Evolutionary conservation across 2,329 filamentous ascomycete genomes (phyloP).

Genomic region (Didymellaceae sp.): DNA sequence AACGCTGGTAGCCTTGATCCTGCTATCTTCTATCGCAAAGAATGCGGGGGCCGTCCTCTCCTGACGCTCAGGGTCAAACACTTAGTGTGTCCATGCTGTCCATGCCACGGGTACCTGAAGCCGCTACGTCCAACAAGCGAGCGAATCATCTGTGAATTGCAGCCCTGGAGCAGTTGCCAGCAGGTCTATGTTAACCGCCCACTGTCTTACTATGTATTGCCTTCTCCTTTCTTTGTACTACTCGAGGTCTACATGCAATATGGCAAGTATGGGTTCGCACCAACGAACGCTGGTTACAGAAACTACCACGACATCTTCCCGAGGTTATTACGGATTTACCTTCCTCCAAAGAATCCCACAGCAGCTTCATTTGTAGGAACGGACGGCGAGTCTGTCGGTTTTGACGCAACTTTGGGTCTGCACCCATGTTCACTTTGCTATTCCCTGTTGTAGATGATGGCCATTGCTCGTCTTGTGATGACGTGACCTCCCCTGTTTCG

Average conservation of each 20-base stretch:
- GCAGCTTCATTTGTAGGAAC: slow-evolving; percentile 3
- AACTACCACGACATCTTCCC: not conserved
- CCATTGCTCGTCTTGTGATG: not conserved
- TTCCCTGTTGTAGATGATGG: slow-evolving; percentile 13
- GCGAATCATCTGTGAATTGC: slow-evolving; percentile 23
- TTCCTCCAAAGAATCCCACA: not conserved
- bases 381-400: not conserved
- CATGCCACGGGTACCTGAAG: slow-evolving; percentile 17
- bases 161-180: slow-evolving; percentile 21
- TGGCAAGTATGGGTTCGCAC: slow-evolving; percentile 2
- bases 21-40: no score
- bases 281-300: not conserved
- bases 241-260: slow-evolving; percentile 6
- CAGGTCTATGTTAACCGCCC: slow-evolving; percentile 29
- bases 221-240: slow-evolving; percentile 20
- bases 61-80: slow-evolving; percentile 21
- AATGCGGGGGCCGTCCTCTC: slow-evolving; percentile 24
- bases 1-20: no score
- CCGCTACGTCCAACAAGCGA: slow-evolving; percentile 31
- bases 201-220: slow-evolving; percentile 13
- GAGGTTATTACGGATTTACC: not conserved
- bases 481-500: not conserved
- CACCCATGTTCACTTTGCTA: not conserved
- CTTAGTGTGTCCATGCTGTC: slow-evolving; percentile 16
- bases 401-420: not conserved